A percentile compares a stretch with the other conserved stretches of the same genome.
Conservation (phyloP, 2,329 filamentous ascomycete species). For the Exophiala mesophila region DNA sequence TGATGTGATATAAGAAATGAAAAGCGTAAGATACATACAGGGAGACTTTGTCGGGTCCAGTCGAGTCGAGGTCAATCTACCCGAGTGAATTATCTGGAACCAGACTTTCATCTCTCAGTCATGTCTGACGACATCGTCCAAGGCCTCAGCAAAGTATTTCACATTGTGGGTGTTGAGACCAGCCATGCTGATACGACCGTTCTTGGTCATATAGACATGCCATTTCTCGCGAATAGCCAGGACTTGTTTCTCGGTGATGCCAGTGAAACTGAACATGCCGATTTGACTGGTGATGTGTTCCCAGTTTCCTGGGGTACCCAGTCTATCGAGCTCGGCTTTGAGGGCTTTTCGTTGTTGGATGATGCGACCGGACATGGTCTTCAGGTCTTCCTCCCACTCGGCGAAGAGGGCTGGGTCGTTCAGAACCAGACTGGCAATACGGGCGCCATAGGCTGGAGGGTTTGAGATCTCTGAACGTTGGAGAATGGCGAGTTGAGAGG, state of each 20-base stretch:
- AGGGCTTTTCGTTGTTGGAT: slow-evolving; percentile 81
- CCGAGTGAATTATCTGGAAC: too few relatives aligned
- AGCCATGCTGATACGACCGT: slow-evolving; percentile 96
- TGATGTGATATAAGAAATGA: too few relatives aligned
- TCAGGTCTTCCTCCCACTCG: slow-evolving; percentile 88
- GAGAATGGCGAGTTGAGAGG: slow-evolving; percentile 84
- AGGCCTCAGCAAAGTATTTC: slow-evolving; percentile 85
- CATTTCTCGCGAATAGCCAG: slow-evolving; percentile 42
- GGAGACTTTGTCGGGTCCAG: too few relatives aligned
- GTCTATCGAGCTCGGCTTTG: slow-evolving; percentile 72
- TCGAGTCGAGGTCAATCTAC: too few relatives aligned
- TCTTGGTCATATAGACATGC: slow-evolving; percentile 70
- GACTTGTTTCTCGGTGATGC: slow-evolving; percentile 48
- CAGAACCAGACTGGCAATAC: slow-evolving; percentile 77
- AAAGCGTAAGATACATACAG: too few relatives aligned
- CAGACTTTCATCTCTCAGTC: too few relatives aligned
- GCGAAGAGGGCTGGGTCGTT: slow-evolving; percentile 77
- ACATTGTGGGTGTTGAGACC: slow-evolving; percentile 91
- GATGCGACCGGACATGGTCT: slow-evolving; percentile 93
- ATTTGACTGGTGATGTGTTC: slow-evolving; percentile 98
- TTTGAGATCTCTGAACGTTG: slow-evolving; percentile 98
- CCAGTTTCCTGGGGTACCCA: slow-evolving; percentile 85
- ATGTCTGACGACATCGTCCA: slow-evolving; percentile 69
- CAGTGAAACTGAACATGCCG: slow-evolving; percentile 92
- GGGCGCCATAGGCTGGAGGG: slow-evolving; percentile 87